phyloP scores from a whole-genome alignment of 2,329 filamentous ascomycete species.

The Neocatenulostroma microsporum region DNA sequence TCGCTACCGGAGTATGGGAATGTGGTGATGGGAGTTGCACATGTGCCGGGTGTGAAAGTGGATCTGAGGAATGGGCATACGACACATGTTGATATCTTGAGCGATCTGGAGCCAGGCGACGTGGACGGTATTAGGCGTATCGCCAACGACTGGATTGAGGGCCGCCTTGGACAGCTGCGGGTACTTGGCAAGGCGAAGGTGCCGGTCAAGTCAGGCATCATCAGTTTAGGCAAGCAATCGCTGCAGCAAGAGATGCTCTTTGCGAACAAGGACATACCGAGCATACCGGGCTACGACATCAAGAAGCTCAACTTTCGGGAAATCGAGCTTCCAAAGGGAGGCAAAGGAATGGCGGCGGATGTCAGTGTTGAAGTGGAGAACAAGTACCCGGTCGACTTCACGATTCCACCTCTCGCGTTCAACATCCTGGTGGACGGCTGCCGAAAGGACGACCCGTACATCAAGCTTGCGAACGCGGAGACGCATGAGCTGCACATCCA shows the following conservation, averaged over 20 bases:
- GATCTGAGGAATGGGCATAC: constrained; percentile 69
- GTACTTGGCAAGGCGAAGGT: constrained; percentile 68
- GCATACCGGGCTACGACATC: constrained; percentile 74
- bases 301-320: constrained; percentile 73
- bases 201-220: constrained; percentile 66
- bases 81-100: constrained; percentile 70
- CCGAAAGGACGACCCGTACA: constrained; percentile 59
- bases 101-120: constrained; percentile 68
- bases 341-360: constrained; percentile 69
- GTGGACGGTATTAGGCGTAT: constrained; percentile 68
- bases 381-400: constrained; percentile 67
- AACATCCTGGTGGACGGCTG: constrained; percentile 82
- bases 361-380: constrained; percentile 66
- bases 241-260: constrained; percentile 69
- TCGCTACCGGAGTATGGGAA: constrained; percentile 78
- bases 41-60: constrained; percentile 66
- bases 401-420: constrained; percentile 72
- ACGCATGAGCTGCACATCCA: constrained; percentile 61
- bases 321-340: constrained; percentile 45
- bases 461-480: constrained; percentile 67
- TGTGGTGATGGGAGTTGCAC: constrained; percentile 67
- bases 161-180: constrained; percentile 61
- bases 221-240: constrained; percentile 68
- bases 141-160: constrained; percentile 82
- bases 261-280: constrained; percentile 64